These are phyloP conservation scores for Candida sakaeoensis DNA, from an alignment of 805 yeast genomes.

Conservation along the genomic window DNA sequence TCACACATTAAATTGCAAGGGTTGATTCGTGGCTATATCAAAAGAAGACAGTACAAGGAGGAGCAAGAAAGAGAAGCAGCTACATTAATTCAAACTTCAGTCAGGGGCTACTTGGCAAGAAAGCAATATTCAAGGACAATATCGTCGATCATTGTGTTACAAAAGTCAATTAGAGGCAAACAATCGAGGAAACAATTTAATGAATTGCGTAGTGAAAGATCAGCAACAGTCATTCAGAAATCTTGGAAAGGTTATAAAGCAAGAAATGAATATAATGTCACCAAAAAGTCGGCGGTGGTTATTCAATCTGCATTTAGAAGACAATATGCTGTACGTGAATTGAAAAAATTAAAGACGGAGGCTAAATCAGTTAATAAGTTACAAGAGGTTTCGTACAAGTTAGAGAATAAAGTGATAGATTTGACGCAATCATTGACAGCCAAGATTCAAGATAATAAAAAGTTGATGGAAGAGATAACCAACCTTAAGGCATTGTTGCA, in stretches of 20 bases:
- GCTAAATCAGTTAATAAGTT: conserved; percentile 88
- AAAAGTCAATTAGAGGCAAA: conserved; percentile 48
- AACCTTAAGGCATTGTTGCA: conserved; percentile 43
- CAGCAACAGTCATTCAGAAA: conserved; percentile 73
- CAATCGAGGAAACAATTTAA: conserved; percentile 50
- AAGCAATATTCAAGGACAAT: conserved; percentile 28
- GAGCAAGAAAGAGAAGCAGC: conserved; percentile 65
- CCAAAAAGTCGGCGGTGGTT: conserved; percentile 55
- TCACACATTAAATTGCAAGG: conserved; percentile 60
- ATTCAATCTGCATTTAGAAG: conserved; percentile 80
- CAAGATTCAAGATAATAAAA: conserved; percentile 79
- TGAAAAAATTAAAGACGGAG: conserved; percentile 67
- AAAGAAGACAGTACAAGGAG: conserved; percentile 51
- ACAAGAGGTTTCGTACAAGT: conserved; percentile 85
- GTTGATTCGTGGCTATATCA: conserved; percentile 56
- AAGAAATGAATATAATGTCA: conserved; percentile 47
- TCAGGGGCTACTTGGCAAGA: conserved; percentile 55
- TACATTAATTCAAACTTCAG: conserved; percentile 60
- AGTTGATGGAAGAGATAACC: conserved; percentile 59
- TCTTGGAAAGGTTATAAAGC: conserved; percentile 65
- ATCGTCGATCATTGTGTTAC: conserved; percentile 40
- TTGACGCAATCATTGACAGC: conserved; percentile 79
- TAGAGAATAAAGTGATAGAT: conserved; percentile 97
- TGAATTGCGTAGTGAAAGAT: conserved; percentile 49
- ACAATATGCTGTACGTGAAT: conserved; percentile 63